Conservation (phyloP, 441 rosid genomes). For the Eugenia klotzschiana region DNA sequence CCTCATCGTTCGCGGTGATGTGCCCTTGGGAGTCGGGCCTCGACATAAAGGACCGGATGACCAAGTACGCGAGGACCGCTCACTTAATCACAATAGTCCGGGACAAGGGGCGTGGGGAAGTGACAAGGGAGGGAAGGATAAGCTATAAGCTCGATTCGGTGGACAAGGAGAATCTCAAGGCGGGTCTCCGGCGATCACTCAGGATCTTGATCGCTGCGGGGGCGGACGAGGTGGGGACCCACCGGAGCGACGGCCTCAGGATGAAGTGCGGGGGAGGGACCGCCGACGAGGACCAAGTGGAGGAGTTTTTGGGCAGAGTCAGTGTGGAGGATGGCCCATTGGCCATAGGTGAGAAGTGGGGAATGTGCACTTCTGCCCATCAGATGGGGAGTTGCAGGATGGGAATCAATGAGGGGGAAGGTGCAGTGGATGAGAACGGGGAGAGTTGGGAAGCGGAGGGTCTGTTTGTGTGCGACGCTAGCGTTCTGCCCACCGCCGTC, state of each 20-base stretch:
- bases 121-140: constrained; percentile 45
- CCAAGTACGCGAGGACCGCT: constrained; percentile 64
- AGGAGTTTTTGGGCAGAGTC: constrained; percentile 48
- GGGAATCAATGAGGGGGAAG: constrained; percentile 47
- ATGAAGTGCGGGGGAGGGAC: constrained; percentile 34
- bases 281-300: constrained; percentile 23
- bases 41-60: constrained; percentile 48
- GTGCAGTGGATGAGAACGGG: constrained; percentile 68
- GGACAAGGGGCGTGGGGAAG: constrained; percentile 54
- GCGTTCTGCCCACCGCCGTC: constrained; percentile 63
- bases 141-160: constrained; percentile 17
- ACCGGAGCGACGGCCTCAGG: constrained; percentile 71
- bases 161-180: constrained; percentile 45
- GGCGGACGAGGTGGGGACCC: constrained; percentile 85
- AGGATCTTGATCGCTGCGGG: constrained; percentile 80
- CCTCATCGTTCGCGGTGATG: constrained; percentile 25
- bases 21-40: constrained; percentile 72
- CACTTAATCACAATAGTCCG: constrained; percentile 37
- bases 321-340: constrained; percentile 26
- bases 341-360: constrained; percentile 36
- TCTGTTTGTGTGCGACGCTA: constrained; percentile 71
- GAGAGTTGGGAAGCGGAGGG: constrained; percentile 94
- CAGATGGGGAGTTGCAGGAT: constrained; percentile 96
- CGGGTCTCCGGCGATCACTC: constrained; percentile 51
- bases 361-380: constrained; percentile 47